Evolutionary conservation across 139 green algal genomes (phyloP), one percentile per base, ranked within the genome.

Genomic region (Closterium sp.): DNA sequence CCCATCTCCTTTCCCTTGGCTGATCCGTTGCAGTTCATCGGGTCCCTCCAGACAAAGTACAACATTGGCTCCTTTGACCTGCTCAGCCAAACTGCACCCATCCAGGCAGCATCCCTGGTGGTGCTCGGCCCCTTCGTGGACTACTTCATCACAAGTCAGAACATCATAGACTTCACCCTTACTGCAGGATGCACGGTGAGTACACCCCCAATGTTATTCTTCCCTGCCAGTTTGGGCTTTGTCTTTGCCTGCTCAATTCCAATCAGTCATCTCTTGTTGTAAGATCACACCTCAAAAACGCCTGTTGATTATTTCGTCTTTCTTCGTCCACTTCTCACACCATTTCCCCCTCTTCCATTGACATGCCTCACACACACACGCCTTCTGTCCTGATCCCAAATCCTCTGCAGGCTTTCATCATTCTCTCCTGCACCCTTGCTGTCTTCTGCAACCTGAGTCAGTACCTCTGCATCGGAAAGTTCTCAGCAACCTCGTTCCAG

Each of bases 381-480:
- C n/a, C n/a, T n/a, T n/a, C n/a, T 76, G 16, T 28, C 5, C 55
- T 28, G 19, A 7, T 21, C 84, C 84, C 33, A 33, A 19, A 66
- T n/a, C 16, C 84, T 4, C 66, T 91, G 87, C 89, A 91, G 89
- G 33, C 89, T 35, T 96, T 93, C 43, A 94, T 99, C n/a, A 31
- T 90, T 0, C 8, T 95, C 25, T 97, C 95, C 1, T 99, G 96
- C 92, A 84, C 91, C 0, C 94, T 98, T 32, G 97, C 97, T 6
- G 96, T 93, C 32, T 88, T 96, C 19, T 97, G 99, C 91, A 99
- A 99, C 93, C 93, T 99, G 33, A 96, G 89, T 21, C 97, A 99
- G 95, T 99, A 98, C 94, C 96, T 97, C 94, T 99, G 97, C 95
- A 95, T 99, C 34, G 97, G 97, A 43, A 95, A 97, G 32, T 99